Evolutionary conservation across 352 stramenopile species (phyloP), one percentile per base, ranked within the genome.

Genomic region (Phytophthora litchii): DNA sequence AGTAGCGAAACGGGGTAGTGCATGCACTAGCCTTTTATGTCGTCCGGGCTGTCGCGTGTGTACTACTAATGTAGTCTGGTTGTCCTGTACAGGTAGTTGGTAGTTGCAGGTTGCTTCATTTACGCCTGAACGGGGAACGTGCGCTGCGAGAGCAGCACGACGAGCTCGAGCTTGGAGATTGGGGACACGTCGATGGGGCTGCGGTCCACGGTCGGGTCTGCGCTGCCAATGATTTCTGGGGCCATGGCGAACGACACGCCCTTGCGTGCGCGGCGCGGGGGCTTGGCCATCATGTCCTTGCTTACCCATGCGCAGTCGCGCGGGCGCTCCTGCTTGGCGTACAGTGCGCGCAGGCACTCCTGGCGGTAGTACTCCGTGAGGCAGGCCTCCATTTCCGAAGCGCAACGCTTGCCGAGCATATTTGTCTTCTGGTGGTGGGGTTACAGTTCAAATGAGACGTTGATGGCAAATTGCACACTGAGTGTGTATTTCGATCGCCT

Each of bases 301-400:
- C 40, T 77, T 36, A 80, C 71, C 62, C 74, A 83, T 7, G 74
- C 54, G 55, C 73, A 83, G 34, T 80, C 58, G 40, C 67, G 63
- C 43, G 64, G 68, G 13, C 68, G 65, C 36, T 78, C 59, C 49
- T 85, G 74, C 67, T 84, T 86, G 58, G 74, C 77, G 72, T 92
- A 91, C 52, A 92, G 71, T 40, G 83, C 71, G 47, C 80, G 80
- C 41, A 92, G 75, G 45, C 83, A 92, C 61, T 91, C 83, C 49
- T 89, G 80, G 54, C 83, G 80, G 69, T 92, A 92, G 72, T 86
- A 92, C 70, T 92, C 83, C 29, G 83, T 92, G 48, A 92, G 62
- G 67, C 74, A 80, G 37, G 77, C 76, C 70, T 92, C 83, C 65
- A 87, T 87, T 54, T 92, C 72, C 34, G 72, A 74, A 38, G 76